Base-by-base conservation (phyloP, 1,139 yeast species). In the Trichomonascaceae sp. region DNA sequence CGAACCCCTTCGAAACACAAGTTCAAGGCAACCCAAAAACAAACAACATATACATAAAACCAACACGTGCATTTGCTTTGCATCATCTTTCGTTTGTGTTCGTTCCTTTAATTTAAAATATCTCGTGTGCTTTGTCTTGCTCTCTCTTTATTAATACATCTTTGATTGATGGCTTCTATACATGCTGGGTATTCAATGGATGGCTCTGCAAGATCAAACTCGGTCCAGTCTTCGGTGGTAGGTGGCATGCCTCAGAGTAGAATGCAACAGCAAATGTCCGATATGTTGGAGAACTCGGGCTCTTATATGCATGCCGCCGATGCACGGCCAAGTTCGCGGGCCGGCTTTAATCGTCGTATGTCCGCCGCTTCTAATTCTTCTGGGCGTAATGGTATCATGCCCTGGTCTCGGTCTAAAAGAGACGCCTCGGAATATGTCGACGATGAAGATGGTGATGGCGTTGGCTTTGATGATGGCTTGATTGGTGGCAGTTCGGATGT, bases 211-310 rank as follows among this genome's bases (percentile, higher is more conserved):
- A 20, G 43, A 46, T 15, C 22, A 46, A 19, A 39, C 49, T 15
- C 50, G 41, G 44, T 45, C 38, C n/a, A 19, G 12, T 13, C 43
- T 17, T 30, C 43, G 15, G 54, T 53, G 32, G 61, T 63, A 3
- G 66, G 65, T 15, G 68, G 68, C 30, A 64, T 64, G 67, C 68
- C 68, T 13, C 52, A 58, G 45, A 60, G 67, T n/a, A 55, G 64
- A 50, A 59, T 59, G 43, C 65, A 64, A 47, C 62, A 61, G 50
- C 62, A 60, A 46, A 53, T 63, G 36, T 67, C 63, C 46, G 66
- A 63, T 39, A 56, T 63, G 60, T 52, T 60, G 41, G 41, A 36
- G n/a, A 36, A 8, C 55, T 60, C 19, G 53, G 60, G 19, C 18
- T 45, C 17, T 38, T 36, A 22, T 52, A 48, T 32, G 50, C 46